A percentile compares a stretch with the other conserved stretches of the same genome.
Evolutionary conservation across 768 basidiomycete genomes (phyloP).

Genomic region (Peribolospora kevripleyi): DNA sequence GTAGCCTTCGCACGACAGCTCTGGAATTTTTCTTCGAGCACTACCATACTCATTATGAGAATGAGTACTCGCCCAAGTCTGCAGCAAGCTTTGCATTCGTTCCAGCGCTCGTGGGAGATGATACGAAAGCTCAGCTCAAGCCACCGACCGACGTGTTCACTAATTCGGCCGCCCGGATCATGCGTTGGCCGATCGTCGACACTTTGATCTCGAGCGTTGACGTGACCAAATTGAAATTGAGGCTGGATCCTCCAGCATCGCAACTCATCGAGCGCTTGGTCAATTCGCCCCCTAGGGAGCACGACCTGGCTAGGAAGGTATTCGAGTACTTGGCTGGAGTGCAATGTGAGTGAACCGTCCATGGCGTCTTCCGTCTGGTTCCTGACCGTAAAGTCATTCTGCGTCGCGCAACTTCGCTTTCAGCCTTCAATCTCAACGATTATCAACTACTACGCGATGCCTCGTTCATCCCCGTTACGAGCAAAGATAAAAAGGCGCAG

Average conservation of each 20-base stretch:
- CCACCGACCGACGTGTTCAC: constrained; percentile 36
- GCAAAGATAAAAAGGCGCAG: too few relatives aligned
- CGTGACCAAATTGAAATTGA: constrained; percentile 39
- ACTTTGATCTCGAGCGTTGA: constrained; percentile 31
- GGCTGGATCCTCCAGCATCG: constrained; percentile 39
- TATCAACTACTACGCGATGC: too few relatives aligned
- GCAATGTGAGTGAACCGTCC: too few relatives aligned
- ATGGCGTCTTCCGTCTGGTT: too few relatives aligned
- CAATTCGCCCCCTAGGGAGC: constrained; percentile 33
- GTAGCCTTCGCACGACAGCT: constrained; percentile 32
- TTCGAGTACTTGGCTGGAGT: constrained; percentile 32
- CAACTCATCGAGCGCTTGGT: constrained; percentile 36
- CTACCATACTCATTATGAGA: constrained; percentile 28
- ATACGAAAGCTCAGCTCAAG: constrained; percentile 28
- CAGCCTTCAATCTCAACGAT: too few relatives aligned
- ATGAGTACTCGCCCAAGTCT: constrained; percentile 15
- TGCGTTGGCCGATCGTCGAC: constrained; percentile 55
- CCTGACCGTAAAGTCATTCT: too few relatives aligned
- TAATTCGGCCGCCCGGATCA: constrained; percentile 35
- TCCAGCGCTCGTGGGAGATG: constrained; percentile 35
- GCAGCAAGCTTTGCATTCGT: constrained; percentile 47
- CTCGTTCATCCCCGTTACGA: too few relatives aligned
- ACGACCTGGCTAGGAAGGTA: constrained; percentile 34
- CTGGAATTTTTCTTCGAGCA: constrained; percentile 66
- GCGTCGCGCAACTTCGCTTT: too few relatives aligned